These are phyloP conservation scores for Wakefieldia striispora DNA, from an alignment of 768 basidiomycete genomes.

Conservation along the genomic window DNA sequence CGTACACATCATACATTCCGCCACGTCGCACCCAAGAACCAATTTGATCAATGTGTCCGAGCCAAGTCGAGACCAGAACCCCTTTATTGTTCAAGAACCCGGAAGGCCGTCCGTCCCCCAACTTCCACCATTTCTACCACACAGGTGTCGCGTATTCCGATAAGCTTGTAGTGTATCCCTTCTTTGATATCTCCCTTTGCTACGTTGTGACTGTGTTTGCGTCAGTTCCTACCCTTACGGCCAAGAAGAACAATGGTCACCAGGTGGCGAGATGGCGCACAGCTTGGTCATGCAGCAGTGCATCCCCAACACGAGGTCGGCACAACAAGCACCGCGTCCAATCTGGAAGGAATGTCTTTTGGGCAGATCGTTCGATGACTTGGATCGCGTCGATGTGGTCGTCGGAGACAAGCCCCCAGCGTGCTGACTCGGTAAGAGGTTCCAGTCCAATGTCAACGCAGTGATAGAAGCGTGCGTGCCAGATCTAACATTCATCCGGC, in stretches of 20 bases:
- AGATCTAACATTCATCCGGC: background rate
- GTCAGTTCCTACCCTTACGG: background rate
- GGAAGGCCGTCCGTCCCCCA: background rate
- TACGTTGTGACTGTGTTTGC: background rate
- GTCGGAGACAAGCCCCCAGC: conserved; percentile 2
- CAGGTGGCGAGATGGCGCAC: background rate
- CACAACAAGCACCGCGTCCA: conserved; percentile 10
- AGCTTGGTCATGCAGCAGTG: background rate
- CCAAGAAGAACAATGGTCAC: background rate
- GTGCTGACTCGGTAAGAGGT: background rate
- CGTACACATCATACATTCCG: background rate
- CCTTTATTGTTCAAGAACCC: conserved; percentile 7
- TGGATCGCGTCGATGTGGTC: background rate
- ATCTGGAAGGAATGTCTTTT: background rate
- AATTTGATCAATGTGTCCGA: no score
- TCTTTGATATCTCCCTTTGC: background rate
- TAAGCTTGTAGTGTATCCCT: background rate
- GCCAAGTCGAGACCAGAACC: background rate
- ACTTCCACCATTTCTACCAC: conserved; percentile 1
- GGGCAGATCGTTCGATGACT: background rate
- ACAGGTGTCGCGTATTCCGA: background rate
- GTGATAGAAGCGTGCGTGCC: background rate
- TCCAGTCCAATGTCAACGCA: background rate
- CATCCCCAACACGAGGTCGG: conserved; percentile 3
- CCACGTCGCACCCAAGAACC: no score